These are phyloP conservation scores for Hondaea fermentalgiana DNA, from an alignment of 108 stramenopile genomes.

Conservation along the genomic window DNA sequence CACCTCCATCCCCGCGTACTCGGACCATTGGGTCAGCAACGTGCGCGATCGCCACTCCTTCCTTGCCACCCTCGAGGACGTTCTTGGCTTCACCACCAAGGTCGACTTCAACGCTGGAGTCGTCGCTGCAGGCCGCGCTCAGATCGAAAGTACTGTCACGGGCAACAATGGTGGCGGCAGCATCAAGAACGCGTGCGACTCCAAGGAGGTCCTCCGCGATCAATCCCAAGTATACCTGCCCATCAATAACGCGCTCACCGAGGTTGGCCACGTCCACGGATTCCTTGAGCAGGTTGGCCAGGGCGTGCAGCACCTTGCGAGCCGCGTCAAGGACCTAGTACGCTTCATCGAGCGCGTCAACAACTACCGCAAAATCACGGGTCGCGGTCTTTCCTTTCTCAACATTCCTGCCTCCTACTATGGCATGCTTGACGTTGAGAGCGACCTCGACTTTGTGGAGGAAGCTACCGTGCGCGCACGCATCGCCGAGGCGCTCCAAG, in stretches of 20 bases:
- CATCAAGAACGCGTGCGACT: slow-evolving; percentile 37
- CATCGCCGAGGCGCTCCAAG: neutral
- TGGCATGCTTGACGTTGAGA: slow-evolving; percentile 46
- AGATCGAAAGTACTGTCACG: slow-evolving; percentile 76
- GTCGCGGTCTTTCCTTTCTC: slow-evolving; percentile 68
- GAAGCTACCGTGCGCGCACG: neutral
- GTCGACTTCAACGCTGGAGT: slow-evolving; percentile 84
- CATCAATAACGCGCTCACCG: slow-evolving; percentile 75
- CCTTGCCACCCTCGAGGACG: slow-evolving; percentile 65
- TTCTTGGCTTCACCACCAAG: slow-evolving; percentile 65
- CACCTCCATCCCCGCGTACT: slow-evolving; percentile 54
- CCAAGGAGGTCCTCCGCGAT: slow-evolving; percentile 43
- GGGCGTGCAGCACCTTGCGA: slow-evolving; percentile 76
- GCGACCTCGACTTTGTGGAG: neutral
- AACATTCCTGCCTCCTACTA: slow-evolving; percentile 74
- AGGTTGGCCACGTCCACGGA: slow-evolving; percentile 73
- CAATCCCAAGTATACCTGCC: slow-evolving; percentile 78
- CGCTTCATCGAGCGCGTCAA: slow-evolving; percentile 69
- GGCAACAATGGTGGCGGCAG: slow-evolving; percentile 53
- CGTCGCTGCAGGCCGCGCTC: slow-evolving; percentile 76
- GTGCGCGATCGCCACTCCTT: slow-evolving; percentile 65
- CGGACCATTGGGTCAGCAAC: slow-evolving; percentile 74
- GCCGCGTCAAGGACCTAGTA: slow-evolving; percentile 64
- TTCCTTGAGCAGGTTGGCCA: slow-evolving; percentile 74
- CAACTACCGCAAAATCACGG: slow-evolving; percentile 23